Conservation (phyloP, 306 rosid genomes). For the Rosa lucieae region DNA sequence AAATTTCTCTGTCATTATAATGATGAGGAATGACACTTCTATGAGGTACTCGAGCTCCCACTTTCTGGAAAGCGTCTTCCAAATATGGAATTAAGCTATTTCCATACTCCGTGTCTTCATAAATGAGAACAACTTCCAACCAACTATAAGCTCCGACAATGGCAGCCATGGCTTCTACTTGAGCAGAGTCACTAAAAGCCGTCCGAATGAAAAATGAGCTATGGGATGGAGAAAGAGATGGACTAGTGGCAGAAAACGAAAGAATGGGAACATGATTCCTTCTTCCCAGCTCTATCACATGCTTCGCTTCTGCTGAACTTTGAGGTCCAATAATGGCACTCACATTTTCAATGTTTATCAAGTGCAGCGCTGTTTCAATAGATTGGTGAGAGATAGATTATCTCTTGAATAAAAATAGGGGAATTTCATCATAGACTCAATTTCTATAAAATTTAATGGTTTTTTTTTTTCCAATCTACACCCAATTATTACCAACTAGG, state of each 20-base stretch:
- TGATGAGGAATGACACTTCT: constrained; percentile 27
- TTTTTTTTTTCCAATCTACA: no score
- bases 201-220: constrained; percentile 36
- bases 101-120: constrained; percentile 39
- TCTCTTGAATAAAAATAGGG: no score
- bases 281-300: constrained; percentile 29
- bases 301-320: constrained; percentile 36
- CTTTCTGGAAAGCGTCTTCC: constrained; percentile 26
- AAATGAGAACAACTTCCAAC: constrained; percentile 37
- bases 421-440: no score
- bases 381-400: neutral
- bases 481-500: no score
- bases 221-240: constrained; percentile 31
- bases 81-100: constrained; percentile 38
- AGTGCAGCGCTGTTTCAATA: constrained; percentile 18
- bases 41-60: constrained; percentile 10
- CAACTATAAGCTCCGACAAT: constrained; percentile 30
- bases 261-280: constrained; percentile 29
- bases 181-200: constrained; percentile 18
- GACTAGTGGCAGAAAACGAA: constrained; percentile 41
- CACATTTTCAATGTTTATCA: constrained; percentile 31
- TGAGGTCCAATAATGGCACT: constrained; percentile 40
- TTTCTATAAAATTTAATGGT: no score
- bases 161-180: constrained; percentile 30
- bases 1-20: neutral